Conservation (phyloP, 2,329 filamentous ascomycete species). For the Calonectria hongkongensis region DNA sequence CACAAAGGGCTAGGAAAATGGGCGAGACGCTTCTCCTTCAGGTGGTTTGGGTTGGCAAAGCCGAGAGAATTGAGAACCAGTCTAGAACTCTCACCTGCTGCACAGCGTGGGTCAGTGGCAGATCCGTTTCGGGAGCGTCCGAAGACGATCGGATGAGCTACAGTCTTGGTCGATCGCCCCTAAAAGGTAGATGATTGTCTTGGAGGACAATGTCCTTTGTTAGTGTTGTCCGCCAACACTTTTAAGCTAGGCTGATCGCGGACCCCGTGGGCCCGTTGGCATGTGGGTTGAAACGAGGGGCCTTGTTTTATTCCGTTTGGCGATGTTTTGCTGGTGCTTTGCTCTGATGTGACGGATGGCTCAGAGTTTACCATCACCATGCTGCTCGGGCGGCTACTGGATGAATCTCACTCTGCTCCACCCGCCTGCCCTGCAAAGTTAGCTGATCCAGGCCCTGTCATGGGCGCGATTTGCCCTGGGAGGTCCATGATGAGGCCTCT, state of each 20-base stretch:
- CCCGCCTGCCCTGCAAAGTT: conserved; percentile 11
- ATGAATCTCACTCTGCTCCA: background rate
- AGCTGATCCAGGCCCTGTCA: background rate
- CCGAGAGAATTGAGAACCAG: background rate
- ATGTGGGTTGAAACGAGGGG: conserved; percentile 16
- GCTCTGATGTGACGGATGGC: background rate
- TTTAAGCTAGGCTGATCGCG: conserved; percentile 16
- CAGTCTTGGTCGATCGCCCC: conserved; percentile 22
- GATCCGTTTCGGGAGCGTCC: conserved; percentile 44
- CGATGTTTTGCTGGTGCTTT: background rate
- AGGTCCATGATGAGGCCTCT: background rate
- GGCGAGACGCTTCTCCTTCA: conserved; percentile 15
- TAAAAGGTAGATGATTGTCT: conserved; percentile 12
- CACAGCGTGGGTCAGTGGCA: background rate
- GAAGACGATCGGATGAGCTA: conserved; percentile 23
- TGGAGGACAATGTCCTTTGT: background rate
- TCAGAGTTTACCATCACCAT: background rate
- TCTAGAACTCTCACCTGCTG: conserved; percentile 17
- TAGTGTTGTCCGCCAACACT: conserved; percentile 4
- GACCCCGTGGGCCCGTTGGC: conserved; percentile 19
- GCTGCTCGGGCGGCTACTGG: conserved; percentile 3
- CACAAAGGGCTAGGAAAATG: conserved; percentile 9
- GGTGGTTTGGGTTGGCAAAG: background rate
- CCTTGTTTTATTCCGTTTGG: background rate
- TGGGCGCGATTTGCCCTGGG: background rate